Evolutionary conservation across 2,329 filamentous ascomycete genomes (phyloP), one percentile per base, ranked within the genome.

Genomic region (Fusarium secorum): DNA sequence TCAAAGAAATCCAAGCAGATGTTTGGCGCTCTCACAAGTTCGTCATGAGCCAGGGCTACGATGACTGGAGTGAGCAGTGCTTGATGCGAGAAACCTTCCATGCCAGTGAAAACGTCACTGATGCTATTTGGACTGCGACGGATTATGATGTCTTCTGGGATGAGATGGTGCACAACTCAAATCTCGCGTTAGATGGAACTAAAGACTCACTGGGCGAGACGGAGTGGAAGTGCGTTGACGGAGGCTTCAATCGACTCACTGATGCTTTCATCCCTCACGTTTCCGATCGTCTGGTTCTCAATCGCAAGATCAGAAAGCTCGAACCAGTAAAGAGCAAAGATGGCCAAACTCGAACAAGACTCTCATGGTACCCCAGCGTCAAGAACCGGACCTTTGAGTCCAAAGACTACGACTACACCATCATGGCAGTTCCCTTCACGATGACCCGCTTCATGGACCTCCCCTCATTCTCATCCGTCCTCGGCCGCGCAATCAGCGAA

Each of bases 381-480:
- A 86, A 70, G 83, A 75, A 49, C 79, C 80, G 38, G 60, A 71
- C 24, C 0, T 53, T 54, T 9, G 72, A 73, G 66, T 80, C 84
- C 76, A 66, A 87, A 53, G 85, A 81, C 46, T 82, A 88, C 74
- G 90, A 93, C 79, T 92, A 92, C 76, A 86, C 88, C 32, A 82
- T 93, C n/a, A 83, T 93, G 11, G 84, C 89, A 0, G 85, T 86
- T 0, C 90, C 90, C 0, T 92, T 93, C 78, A 86, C 87, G 49
- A 86, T 89, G 56, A 87, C 92, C 42, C 84, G 89, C 36, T 83
- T 87, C 28, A 91, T 89, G 88, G 81, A 86, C 9, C 81, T 92
- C 0, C 88, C 88, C 11, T 38, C 24, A 1, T 68, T 45, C 17
- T 68, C 66, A 2, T 64, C 64, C 0, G 51, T 65, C 4, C 60